A percentile compares a stretch with the other conserved stretches of the same genome.
Conservation (phyloP, 352 stramenopile genomes). For the Globisporangium splendens region DNA sequence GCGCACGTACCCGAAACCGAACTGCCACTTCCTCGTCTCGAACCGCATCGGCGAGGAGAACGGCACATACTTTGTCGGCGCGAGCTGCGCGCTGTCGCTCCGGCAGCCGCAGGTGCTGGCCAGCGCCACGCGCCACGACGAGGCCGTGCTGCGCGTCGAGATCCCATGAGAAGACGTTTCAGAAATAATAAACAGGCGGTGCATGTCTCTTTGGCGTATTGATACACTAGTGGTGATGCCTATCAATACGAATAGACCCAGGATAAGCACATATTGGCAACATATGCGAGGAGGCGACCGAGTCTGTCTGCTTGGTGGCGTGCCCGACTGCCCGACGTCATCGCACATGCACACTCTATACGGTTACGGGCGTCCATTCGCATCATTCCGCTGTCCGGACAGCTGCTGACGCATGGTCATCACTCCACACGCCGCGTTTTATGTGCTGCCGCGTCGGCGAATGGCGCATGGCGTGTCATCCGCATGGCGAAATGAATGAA, state of each 20-base stretch:
- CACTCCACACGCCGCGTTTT: background rate
- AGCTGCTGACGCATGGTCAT: background rate
- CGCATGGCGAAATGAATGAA: too few species aligned
- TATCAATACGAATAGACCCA: too few species aligned
- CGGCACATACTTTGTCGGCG: slow-evolving; percentile 80
- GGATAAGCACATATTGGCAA: background rate
- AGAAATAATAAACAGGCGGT: background rate
- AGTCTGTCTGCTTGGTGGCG: background rate
- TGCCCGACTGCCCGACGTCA: background rate
- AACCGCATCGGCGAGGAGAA: slow-evolving; percentile 79
- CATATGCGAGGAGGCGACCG: background rate
- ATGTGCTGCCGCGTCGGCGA: background rate
- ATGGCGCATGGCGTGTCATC: background rate
- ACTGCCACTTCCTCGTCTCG: slow-evolving; percentile 72
- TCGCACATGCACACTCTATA: too few species aligned
- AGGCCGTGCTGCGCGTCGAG: slow-evolving; percentile 55
- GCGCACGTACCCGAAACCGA: slow-evolving; percentile 33
- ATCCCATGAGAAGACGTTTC: slow-evolving; percentile 29
- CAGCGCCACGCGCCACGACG: slow-evolving; percentile 44
- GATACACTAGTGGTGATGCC: too few species aligned
- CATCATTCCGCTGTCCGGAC: background rate
- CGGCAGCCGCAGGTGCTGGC: slow-evolving; percentile 47
- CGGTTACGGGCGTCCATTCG: too few species aligned
- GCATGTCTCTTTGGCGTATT: too few species aligned
- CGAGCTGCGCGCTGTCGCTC: slow-evolving; percentile 70